Percentiles rank a stretch among this genome's conserved stretches.
These are phyloP conservation scores for Sextonia rubra DNA, from an alignment of 164 flowering plant species.

Conservation along the genomic window DNA sequence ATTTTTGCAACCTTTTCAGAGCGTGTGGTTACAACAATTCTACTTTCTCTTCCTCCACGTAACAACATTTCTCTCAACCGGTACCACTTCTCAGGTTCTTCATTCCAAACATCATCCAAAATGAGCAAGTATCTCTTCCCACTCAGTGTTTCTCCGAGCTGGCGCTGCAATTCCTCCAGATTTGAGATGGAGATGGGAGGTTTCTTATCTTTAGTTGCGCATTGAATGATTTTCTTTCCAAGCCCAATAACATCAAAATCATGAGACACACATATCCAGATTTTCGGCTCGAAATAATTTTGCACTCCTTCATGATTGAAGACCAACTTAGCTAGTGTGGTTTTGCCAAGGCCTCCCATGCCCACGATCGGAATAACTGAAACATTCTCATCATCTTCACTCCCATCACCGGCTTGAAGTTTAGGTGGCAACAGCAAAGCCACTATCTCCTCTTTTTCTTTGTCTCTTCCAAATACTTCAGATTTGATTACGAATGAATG, in stretches of 20 bases:
- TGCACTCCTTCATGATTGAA: not conserved
- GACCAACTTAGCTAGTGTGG: constrained; percentile 5
- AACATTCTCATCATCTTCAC: too few species aligned
- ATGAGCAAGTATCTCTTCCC: constrained; percentile 7
- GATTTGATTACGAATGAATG: not conserved
- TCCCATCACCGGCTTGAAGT: not conserved
- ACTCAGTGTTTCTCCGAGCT: not conserved
- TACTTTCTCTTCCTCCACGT: not conserved
- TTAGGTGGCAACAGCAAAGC: too few species aligned
- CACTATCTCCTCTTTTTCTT: not conserved
- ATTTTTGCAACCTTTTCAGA: not conserved
- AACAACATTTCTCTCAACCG: not conserved
- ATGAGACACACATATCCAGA: constrained; percentile 8
- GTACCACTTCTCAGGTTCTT: constrained; percentile 1
- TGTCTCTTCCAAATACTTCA: not conserved
- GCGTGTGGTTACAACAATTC: constrained; percentile 8
- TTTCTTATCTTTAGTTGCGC: too few species aligned
- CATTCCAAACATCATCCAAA: constrained; percentile 10
- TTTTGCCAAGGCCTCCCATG: constrained; percentile 14
- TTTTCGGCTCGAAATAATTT: not conserved
- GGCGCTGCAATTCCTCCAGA: not conserved
- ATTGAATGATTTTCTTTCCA: not conserved
- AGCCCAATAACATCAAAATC: not conserved
- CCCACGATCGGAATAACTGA: constrained; percentile 9
- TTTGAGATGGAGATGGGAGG: not conserved